A percentile compares a stretch with the other conserved stretches of the same genome.
Conservation (phyloP, 257 asterid genomes). For the Capsicum baccatum region DNA sequence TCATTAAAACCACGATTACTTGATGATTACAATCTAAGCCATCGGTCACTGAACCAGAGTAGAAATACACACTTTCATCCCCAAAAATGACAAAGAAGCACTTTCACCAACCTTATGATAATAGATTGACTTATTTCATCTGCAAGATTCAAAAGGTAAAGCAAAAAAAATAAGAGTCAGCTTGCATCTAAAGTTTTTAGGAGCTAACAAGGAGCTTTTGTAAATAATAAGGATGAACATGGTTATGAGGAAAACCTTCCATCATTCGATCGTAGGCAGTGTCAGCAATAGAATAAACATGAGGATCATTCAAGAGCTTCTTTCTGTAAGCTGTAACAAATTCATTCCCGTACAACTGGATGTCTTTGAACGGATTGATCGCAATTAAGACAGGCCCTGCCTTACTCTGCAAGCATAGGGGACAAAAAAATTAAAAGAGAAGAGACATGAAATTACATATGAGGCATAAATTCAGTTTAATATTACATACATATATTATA, state of each 20-base stretch:
- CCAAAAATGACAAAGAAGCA: constrained; percentile 34
- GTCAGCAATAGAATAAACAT: constrained; percentile 81
- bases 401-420: constrained; percentile 66
- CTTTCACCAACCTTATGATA: constrained; percentile 73
- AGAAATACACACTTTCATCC: constrained; percentile 27
- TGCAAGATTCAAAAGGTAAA: constrained; percentile 49
- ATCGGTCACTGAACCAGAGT: background rate
- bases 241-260: constrained; percentile 54
- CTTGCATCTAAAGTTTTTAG: constrained; percentile 22
- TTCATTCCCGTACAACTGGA: constrained; percentile 69
- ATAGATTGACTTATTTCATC: constrained; percentile 84
- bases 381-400: constrained; percentile 92
- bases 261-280: constrained; percentile 77
- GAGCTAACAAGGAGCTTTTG: constrained; percentile 20
- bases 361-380: constrained; percentile 85
- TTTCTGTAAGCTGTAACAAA: constrained; percentile 66
- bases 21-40: background rate
- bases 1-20: background rate
- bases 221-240: constrained; percentile 9
- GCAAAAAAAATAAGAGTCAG: constrained; percentile 30
- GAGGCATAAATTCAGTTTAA: constrained; percentile 15
- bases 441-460: constrained; percentile 16
- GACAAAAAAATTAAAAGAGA: constrained; percentile 35
- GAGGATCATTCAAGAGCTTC: constrained; percentile 80
- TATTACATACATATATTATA: constrained; percentile 69